Evolutionary conservation across 2,329 filamentous ascomycete genomes (phyloP).

Genomic region (Westerdykella aurantiaca): DNA sequence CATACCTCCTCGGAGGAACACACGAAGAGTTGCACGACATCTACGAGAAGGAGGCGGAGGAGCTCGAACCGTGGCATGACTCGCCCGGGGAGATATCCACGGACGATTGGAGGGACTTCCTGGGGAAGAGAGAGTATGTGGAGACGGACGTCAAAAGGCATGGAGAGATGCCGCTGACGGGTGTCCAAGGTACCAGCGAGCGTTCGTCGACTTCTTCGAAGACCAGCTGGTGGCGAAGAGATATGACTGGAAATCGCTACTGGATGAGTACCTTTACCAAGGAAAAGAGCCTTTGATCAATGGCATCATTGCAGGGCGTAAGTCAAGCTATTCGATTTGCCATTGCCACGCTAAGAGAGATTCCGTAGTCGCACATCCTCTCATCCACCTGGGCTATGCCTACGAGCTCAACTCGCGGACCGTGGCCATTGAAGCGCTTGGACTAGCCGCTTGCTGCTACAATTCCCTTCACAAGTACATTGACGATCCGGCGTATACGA

Average conservation of each 20-base stretch:
- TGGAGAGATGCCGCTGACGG: constrained; percentile 7
- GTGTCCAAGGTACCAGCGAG: constrained; percentile 68
- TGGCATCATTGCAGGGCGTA: constrained; percentile 71
- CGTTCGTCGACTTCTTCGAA: constrained; percentile 92
- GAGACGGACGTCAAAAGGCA: background rate
- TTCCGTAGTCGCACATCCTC: constrained; percentile 70
- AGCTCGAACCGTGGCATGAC: constrained; percentile 73
- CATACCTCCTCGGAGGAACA: constrained; percentile 76
- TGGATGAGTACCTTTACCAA: constrained; percentile 69
- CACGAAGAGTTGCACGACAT: constrained; percentile 68
- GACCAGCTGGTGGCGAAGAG: constrained; percentile 71
- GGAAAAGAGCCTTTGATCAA: constrained; percentile 74
- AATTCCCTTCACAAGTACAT: constrained; percentile 54
- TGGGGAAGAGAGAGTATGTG: constrained; percentile 63
- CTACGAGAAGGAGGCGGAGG: constrained; percentile 69
- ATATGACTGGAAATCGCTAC: constrained; percentile 79
- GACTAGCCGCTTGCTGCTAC: constrained; percentile 58
- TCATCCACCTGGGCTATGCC: constrained; percentile 95
- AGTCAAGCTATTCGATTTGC: constrained; percentile 32
- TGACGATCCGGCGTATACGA: constrained; percentile 68
- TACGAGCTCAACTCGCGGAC: constrained; percentile 83
- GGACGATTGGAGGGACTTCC: constrained; percentile 79
- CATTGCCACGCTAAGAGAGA: constrained; percentile 5
- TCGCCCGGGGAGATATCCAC: constrained; percentile 78
- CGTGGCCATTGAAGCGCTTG: constrained; percentile 81